These are phyloP conservation scores for Porcisia hertigi DNA, from an alignment of 208 protist species.

Conservation along the genomic window DNA sequence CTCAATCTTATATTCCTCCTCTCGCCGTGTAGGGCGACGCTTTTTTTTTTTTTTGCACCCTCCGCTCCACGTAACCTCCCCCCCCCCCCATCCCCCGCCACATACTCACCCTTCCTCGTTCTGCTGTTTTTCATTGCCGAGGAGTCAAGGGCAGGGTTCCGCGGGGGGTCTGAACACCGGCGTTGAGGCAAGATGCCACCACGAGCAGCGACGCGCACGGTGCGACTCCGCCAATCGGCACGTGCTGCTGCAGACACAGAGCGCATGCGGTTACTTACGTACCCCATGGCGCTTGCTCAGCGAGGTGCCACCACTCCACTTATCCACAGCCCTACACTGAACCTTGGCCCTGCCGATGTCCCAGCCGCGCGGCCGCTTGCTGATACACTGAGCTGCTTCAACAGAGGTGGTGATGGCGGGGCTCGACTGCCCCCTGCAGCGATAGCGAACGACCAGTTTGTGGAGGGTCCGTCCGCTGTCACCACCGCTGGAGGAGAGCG, in stretches of 20 bases:
- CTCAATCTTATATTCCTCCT: too few species aligned
- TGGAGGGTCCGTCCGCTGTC: neutral
- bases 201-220: constrained; percentile 14
- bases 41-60: neutral
- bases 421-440: neutral
- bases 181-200: constrained; percentile 10
- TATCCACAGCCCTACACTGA: constrained; percentile 17
- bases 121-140: neutral
- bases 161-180: neutral
- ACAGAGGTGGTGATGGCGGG: constrained; percentile 3
- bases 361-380: constrained; percentile 3
- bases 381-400: constrained; percentile 15
- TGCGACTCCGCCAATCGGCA: constrained; percentile 16
- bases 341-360: neutral
- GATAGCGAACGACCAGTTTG: neutral
- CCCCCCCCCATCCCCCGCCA: neutral
- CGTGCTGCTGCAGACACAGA: constrained; percentile 5
- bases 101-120: neutral
- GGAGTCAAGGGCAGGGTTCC: neutral
- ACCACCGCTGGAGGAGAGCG: neutral
- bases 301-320: constrained; percentile 59
- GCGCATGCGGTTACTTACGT: constrained; percentile 60
- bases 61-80: neutral
- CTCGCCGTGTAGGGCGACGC: too few species aligned
- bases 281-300: constrained; percentile 74